A percentile compares a stretch with the other conserved stretches of the same genome.
These are phyloP conservation scores for Lodderomyces margitis DNA, from an alignment of 1,139 yeast genomes.

Conservation along the genomic window DNA sequence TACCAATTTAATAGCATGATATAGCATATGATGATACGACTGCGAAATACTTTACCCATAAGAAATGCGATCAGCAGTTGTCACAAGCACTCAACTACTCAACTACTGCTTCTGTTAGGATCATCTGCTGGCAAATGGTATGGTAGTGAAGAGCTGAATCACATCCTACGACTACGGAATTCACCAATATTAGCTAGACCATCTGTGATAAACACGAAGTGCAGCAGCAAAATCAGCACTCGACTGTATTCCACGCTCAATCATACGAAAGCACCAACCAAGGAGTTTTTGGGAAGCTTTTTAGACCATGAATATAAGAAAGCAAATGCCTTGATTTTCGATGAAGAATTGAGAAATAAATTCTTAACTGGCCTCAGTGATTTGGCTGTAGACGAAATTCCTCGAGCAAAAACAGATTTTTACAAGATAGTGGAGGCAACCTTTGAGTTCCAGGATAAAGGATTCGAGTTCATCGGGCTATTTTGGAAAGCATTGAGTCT, in stretches of 20 bases:
- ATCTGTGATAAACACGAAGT: background rate
- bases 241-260: constrained; percentile 3
- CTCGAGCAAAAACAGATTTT: constrained; percentile 11
- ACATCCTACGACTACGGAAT: background rate
- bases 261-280: constrained; percentile 4
- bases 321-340: constrained; percentile 17
- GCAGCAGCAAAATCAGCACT: background rate
- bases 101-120: background rate
- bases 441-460: constrained; percentile 8
- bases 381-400: constrained; percentile 14
- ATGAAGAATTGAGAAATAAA: constrained; percentile 11
- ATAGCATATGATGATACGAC: constrained; percentile 4
- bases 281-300: constrained; percentile 7
- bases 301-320: constrained; percentile 14
- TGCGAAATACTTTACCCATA: background rate
- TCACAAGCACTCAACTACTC: background rate
- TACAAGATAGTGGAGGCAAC: constrained; percentile 8
- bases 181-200: background rate
- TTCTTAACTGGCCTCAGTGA: constrained; percentile 13
- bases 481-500: background rate
- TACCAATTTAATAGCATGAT: background rate
- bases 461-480: background rate
- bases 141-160: background rate
- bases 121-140: background rate
- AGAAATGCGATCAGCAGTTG: background rate